phyloP scores from a whole-genome alignment of 2,329 filamentous ascomycete genomes.

The Paracorniculantispora psalliotae region DNA sequence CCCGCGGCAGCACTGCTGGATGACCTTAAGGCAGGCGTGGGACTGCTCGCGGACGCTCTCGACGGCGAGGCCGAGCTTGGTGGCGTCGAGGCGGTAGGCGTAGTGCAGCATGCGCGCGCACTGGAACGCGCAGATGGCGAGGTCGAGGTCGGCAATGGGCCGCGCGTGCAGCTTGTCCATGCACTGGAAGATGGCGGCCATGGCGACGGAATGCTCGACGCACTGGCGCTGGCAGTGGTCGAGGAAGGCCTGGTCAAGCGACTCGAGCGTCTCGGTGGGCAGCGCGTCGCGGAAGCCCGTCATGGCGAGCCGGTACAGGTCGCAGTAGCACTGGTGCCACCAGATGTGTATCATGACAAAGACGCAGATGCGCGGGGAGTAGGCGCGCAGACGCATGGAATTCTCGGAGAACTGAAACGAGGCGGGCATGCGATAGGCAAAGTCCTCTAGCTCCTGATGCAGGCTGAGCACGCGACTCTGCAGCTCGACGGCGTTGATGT shows the following conservation, averaged over 20 bases:
- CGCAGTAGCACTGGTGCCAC: conserved; percentile 56
- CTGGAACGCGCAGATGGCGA: conserved; percentile 52
- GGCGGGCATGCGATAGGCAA: conserved; percentile 47
- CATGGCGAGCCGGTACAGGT: conserved; percentile 50
- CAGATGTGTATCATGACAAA: conserved; percentile 57
- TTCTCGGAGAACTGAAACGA: conserved; percentile 55
- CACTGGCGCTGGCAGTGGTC: conserved; percentile 46
- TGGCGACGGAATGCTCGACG: conserved; percentile 49
- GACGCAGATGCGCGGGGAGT: conserved; percentile 52
- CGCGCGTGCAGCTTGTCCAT: conserved; percentile 47
- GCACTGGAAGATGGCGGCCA: conserved; percentile 51
- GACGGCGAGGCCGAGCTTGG: conserved; percentile 38
- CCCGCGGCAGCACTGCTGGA: conserved; percentile 46
- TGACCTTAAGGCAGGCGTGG: conserved; percentile 45
- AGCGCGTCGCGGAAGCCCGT: conserved; percentile 48
- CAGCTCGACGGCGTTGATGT: conserved; percentile 39
- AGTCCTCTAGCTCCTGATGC: conserved; percentile 47
- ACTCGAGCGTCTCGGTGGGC: conserved; percentile 37
- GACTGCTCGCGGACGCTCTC: conserved; percentile 46
- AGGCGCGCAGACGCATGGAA: conserved; percentile 50
- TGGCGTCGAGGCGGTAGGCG: conserved; percentile 40
- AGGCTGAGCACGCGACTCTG: conserved; percentile 39
- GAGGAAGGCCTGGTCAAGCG: conserved; percentile 45
- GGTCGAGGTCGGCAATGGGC: conserved; percentile 50
- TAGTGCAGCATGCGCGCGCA: conserved; percentile 50